Percentiles rank a stretch among this genome's conserved stretches.
Conservation (phyloP, 768 basidiomycete genomes). For the Neoboletus brunneissimus region DNA sequence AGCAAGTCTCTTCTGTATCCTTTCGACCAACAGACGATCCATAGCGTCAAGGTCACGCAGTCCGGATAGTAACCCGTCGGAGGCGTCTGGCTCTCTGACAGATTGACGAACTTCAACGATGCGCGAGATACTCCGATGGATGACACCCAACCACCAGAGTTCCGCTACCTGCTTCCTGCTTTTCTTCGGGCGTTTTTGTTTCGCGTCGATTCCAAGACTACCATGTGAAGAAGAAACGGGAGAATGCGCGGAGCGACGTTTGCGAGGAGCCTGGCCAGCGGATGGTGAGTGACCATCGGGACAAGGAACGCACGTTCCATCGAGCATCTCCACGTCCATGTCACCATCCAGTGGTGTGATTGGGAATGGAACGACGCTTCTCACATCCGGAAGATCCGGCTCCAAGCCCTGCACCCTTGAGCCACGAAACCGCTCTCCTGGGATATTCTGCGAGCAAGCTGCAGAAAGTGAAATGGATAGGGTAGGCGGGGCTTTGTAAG, state of each 20-base stretch:
- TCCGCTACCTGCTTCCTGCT: conserved; percentile 33
- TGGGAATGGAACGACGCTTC: conserved; percentile 38
- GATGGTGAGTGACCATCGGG: not conserved
- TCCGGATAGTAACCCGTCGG: conserved; percentile 2
- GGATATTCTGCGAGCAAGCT: conserved; percentile 24
- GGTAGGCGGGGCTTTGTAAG: conserved; percentile 38
- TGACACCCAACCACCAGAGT: conserved; percentile 35
- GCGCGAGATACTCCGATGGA: conserved; percentile 35
- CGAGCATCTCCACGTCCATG: conserved; percentile 28
- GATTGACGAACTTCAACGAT: conserved; percentile 20
- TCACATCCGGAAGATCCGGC: conserved; percentile 29
- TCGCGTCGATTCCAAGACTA: conserved; percentile 11
- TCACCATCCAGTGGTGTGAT: conserved; percentile 24
- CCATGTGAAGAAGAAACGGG: conserved; percentile 25
- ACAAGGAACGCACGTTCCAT: conserved; percentile 20
- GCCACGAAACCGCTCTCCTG: not conserved
- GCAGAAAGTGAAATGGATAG: conserved; percentile 39
- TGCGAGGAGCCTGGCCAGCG: conserved; percentile 18
- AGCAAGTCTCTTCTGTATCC: conserved; percentile 31
- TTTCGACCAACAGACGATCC: conserved; percentile 34
- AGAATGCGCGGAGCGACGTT: conserved; percentile 35
- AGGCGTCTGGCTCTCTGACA: not conserved
- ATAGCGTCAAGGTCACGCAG: conserved; percentile 22
- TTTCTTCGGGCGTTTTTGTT: conserved; percentile 34
- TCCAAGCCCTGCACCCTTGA: conserved; percentile 9